phyloP scores from a whole-genome alignment of 495 filamentous ascomycete genomes.

The Penicillium flavigenum region DNA sequence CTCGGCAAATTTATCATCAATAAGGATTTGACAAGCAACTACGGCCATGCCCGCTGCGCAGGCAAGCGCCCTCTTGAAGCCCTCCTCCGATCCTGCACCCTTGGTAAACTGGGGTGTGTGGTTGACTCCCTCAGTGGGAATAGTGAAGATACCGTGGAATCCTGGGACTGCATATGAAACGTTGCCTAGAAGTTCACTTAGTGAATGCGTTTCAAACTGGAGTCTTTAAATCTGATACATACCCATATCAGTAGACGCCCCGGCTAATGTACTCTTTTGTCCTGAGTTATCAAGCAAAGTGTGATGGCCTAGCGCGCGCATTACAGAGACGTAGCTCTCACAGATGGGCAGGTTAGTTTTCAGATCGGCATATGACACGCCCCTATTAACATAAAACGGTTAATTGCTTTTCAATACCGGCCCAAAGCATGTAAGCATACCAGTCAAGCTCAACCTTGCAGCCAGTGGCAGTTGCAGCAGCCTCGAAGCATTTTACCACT shows the following conservation, averaged over 20 bases:
- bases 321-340: constrained; percentile 50
- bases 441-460: constrained; percentile 50
- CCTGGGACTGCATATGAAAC: constrained; percentile 57
- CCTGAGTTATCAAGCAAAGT: constrained; percentile 45
- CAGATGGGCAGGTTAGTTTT: constrained; percentile 52
- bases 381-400: constrained; percentile 19
- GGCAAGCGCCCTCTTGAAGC: constrained; percentile 43
- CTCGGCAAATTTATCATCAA: constrained; percentile 42
- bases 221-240: constrained; percentile 1
- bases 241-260: constrained; percentile 45
- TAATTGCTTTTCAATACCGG: not conserved
- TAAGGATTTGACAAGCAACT: constrained; percentile 50
- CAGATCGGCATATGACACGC: constrained; percentile 53
- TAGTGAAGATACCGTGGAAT: constrained; percentile 58
- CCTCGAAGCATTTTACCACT: constrained; percentile 57
- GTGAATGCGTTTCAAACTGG: not conserved
- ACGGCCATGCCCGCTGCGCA: constrained; percentile 60
- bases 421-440: constrained; percentile 15
- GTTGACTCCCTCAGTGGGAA: constrained; percentile 51
- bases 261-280: constrained; percentile 26
- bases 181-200: constrained; percentile 47
- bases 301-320: constrained; percentile 48
- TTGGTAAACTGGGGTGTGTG: constrained; percentile 57
- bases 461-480: constrained; percentile 56
- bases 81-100: constrained; percentile 53